Evolutionary conservation across 139 green algal genomes (phyloP), one percentile per base, ranked within the genome.

Genomic region (Ulvella scutata): DNA sequence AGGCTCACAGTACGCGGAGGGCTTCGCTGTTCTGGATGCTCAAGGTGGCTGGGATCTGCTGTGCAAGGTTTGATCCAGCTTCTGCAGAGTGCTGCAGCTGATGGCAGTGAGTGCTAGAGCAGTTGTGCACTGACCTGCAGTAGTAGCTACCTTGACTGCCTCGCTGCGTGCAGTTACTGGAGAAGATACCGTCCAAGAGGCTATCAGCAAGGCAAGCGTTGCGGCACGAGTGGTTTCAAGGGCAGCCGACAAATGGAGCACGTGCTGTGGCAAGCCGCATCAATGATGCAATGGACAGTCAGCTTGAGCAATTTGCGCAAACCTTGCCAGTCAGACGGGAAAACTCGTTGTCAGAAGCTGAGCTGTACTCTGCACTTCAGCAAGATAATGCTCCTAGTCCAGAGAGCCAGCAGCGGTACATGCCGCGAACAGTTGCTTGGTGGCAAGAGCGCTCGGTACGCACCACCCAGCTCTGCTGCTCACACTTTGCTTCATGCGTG

Each of bases 21-120:
- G 88, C 20, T 93, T 95, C 76, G 82, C 82, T 4, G 51, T 92
- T 33, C 77, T 96, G 75, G 90, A 92, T 39, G 75, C 83, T 62
- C 78, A 92, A 38, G 83, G 72, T 26, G 87, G 79, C 43, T 96
- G 91, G 91, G 79, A 92, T 38, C 79, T 96, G 72, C 38, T 85
- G 23, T 81, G 72, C 72, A 43, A 72, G 38, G 77, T 90, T 33
- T 62, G 43, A 13, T 33, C 62, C 72, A 74, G 29, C 62, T 74
- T 37, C 62, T 38, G 62, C n/a, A n/a, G n/a, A n/a, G n/a, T n/a
- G n/a, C n/a, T n/a, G n/a, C 4, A 43, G 62, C 4, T 74, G 62
- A 74, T 21, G 38, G 62, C 31, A 7, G 29, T 26, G 40, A 26
- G 40, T 59, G 13, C 40, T 59, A 17, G 17, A 26, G 40, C 40